phyloP scores from a whole-genome alignment of 2,329 filamentous ascomycete species.

The Parasarocladium wereldwijsianum region DNA sequence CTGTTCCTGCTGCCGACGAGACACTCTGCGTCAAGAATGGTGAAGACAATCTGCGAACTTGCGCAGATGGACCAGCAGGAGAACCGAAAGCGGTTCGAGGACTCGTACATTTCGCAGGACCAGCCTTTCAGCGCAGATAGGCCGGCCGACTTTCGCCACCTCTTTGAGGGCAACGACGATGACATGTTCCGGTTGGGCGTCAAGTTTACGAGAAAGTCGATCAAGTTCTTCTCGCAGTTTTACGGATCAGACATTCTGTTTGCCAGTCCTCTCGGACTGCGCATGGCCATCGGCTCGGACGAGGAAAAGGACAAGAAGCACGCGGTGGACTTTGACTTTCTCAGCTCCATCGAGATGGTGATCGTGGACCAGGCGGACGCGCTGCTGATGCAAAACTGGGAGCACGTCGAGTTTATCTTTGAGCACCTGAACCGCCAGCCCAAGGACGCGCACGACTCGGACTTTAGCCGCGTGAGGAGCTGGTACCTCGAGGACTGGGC shows the following conservation, averaged over 20 bases:
- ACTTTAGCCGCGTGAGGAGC: conserved; percentile 76
- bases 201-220: conserved; percentile 90
- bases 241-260: conserved; percentile 94
- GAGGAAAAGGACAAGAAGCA: conserved; percentile 36
- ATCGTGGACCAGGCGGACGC: conserved; percentile 87
- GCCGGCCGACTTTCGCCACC: conserved; percentile 72
- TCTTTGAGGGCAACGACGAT: conserved; percentile 91
- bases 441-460: conserved; percentile 77
- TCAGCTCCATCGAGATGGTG: conserved; percentile 84
- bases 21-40: conserved; percentile 65
- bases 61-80: conserved; percentile 83
- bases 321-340: conserved; percentile 68
- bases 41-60: conserved; percentile 62
- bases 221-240: conserved; percentile 91
- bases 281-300: conserved; percentile 78
- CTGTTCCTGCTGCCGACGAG: conserved; percentile 82
- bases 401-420: conserved; percentile 85
- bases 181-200: conserved; percentile 94
- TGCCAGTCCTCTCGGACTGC: conserved; percentile 76
- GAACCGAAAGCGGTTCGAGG: conserved; percentile 83
- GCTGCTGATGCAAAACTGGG: conserved; percentile 96
- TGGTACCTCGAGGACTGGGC: conserved; percentile 92
- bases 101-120: conserved; percentile 59
- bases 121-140: conserved; percentile 54
- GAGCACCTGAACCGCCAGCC: conserved; percentile 84